phyloP scores from a whole-genome alignment of 2,329 filamentous ascomycete genomes.

The Trichoderma sp. region DNA sequence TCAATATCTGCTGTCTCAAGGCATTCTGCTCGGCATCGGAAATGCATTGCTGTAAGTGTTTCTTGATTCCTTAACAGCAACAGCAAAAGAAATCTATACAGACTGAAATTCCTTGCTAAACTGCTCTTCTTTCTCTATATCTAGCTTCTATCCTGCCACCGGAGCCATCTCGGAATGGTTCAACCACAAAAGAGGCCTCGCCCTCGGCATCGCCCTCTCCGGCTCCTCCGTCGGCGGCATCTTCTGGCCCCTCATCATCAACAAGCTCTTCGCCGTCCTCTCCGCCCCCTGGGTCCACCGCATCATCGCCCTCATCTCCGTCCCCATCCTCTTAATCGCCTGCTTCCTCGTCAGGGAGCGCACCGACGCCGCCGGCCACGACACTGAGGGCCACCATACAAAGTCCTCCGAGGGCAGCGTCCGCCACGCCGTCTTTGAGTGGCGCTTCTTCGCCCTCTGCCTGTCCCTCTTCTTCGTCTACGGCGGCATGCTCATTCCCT shows the following conservation, averaged over 20 bases:
- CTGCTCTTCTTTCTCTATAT: neutral
- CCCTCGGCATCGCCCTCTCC: conserved; percentile 37
- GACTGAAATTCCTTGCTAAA: neutral
- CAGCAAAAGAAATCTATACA: no score
- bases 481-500: conserved; percentile 36
- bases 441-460: conserved; percentile 31
- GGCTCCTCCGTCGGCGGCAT: conserved; percentile 38
- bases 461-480: conserved; percentile 33
- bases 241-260: conserved; percentile 35
- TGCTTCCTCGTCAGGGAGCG: conserved; percentile 37
- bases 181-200: conserved; percentile 34
- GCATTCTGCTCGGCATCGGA: conserved; percentile 45
- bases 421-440: conserved; percentile 35
- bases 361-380: conserved; percentile 25
- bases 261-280: conserved; percentile 26
- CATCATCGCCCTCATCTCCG: conserved; percentile 30
- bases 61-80: no score
- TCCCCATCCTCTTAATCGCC: conserved; percentile 33
- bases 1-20: conserved; percentile 44
- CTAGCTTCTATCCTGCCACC: conserved; percentile 36
- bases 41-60: conserved; percentile 39
- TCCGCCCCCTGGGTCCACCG: conserved; percentile 29
- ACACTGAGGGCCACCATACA: conserved; percentile 25
- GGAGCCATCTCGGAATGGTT: conserved; percentile 39
- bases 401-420: conserved; percentile 24